These are phyloP conservation scores for Ophiostoma ulmi DNA, from an alignment of 2,329 filamentous ascomycete genomes.

Conservation along the genomic window DNA sequence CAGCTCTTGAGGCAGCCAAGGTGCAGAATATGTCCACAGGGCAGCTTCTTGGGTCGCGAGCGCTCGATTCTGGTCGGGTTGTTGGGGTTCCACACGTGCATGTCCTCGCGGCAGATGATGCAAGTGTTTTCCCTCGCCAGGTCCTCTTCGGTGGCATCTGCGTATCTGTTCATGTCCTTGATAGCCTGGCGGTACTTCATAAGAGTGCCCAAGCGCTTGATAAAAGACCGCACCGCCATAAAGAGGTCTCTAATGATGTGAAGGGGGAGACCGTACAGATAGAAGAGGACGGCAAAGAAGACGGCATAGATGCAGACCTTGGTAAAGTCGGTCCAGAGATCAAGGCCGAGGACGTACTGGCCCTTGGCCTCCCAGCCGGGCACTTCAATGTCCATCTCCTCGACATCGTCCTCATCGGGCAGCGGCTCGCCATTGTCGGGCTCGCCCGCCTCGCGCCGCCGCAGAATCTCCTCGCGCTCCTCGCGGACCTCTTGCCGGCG, in stretches of 20 bases:
- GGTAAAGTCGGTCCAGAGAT: constrained; percentile 79
- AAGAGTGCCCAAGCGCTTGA: constrained; percentile 82
- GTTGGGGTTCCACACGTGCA: constrained; percentile 69
- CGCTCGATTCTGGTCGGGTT: constrained; percentile 72
- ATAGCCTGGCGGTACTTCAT: constrained; percentile 87
- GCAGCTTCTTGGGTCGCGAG: constrained; percentile 86
- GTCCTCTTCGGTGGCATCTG: constrained; percentile 84
- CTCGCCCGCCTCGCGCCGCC: constrained; percentile 41
- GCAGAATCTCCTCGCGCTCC: constrained; percentile 49
- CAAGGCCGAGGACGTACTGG: constrained; percentile 82
- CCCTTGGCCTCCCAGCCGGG: constrained; percentile 96
- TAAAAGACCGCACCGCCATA: constrained; percentile 85
- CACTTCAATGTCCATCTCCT: constrained; percentile 91
- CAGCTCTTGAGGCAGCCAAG: constrained; percentile 93
- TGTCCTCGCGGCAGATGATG: constrained; percentile 95
- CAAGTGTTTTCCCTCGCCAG: constrained; percentile 84
- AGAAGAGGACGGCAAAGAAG: constrained; percentile 90
- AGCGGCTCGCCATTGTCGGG: constrained; percentile 45
- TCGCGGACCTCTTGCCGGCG: constrained; percentile 63
- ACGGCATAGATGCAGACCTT: constrained; percentile 84
- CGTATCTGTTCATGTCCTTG: constrained; percentile 89
- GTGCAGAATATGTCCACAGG: constrained; percentile 92
- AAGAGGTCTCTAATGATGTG: constrained; percentile 96
- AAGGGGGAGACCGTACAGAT: constrained; percentile 91
- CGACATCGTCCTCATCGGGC: constrained; percentile 63